Percentiles rank a stretch among this genome's conserved stretches.
Conservation (phyloP, 805 yeast genomes). For the Priceomyces melissophilus region DNA sequence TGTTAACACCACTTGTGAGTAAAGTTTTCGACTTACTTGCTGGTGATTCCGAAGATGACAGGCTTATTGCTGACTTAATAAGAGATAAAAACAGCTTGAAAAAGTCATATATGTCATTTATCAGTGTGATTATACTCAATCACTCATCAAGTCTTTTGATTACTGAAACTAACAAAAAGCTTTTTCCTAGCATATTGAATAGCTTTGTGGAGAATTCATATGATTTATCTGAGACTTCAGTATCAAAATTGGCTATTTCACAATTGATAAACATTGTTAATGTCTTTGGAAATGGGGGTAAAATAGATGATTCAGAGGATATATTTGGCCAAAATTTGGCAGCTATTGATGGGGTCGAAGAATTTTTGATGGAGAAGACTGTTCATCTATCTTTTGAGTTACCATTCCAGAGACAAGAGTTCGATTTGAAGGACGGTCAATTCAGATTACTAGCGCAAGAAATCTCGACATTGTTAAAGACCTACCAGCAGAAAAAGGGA, state of each 20-base stretch:
- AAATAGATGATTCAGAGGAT: constrained; percentile 60
- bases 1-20: constrained; percentile 69
- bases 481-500: constrained; percentile 45
- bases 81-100: constrained; percentile 66
- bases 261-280: constrained; percentile 62
- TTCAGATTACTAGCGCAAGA: constrained; percentile 72
- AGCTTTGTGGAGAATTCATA: constrained; percentile 64
- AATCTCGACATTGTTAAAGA: constrained; percentile 63
- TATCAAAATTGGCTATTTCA: constrained; percentile 66
- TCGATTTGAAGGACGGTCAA: constrained; percentile 76
- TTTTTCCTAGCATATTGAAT: constrained; percentile 59
- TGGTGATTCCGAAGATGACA: constrained; percentile 25
- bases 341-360: constrained; percentile 66
- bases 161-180: constrained; percentile 58
- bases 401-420: constrained; percentile 67
- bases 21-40: constrained; percentile 56
- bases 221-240: constrained; percentile 58
- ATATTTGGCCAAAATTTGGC: constrained; percentile 44
- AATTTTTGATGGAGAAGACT: constrained; percentile 62
- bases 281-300: constrained; percentile 57
- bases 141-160: constrained; percentile 75
- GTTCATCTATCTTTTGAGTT: constrained; percentile 71
- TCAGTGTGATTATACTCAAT: constrained; percentile 71
- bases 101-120: constrained; percentile 63
- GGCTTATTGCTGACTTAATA: constrained; percentile 46